Conservation (phyloP, 140 eudicot genomes). For the Stevia rebaudiana region DNA sequence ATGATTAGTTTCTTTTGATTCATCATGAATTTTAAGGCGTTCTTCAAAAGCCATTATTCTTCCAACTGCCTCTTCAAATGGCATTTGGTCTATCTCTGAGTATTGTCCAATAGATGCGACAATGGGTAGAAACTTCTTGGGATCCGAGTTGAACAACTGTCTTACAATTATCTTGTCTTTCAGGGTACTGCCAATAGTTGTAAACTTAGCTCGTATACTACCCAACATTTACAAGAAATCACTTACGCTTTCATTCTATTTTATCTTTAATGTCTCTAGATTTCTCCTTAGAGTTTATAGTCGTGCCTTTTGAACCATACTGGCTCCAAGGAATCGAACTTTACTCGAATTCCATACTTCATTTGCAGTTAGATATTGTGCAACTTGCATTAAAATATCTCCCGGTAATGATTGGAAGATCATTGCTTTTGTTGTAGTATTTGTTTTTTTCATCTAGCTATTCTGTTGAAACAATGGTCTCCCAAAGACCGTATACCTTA, state of each 20-base stretch:
- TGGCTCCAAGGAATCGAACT: background rate
- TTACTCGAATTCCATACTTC: background rate
- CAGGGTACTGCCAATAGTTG: background rate
- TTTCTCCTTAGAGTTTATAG: background rate
- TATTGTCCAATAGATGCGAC: slow-evolving; percentile 30
- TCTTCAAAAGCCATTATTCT: background rate
- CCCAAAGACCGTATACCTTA: no score
- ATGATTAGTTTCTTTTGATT: background rate
- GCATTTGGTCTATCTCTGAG: slow-evolving; percentile 21
- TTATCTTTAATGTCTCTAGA: background rate
- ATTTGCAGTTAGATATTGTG: background rate
- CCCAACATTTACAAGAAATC: background rate
- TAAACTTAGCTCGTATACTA: background rate
- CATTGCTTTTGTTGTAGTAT: background rate
- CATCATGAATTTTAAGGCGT: background rate
- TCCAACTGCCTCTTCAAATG: background rate
- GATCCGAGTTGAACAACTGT: background rate
- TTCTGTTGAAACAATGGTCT: no score
- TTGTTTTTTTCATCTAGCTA: no score
- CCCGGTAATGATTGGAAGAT: background rate
- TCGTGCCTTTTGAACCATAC: background rate
- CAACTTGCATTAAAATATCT: background rate
- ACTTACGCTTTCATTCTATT: background rate
- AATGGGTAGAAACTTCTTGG: background rate
- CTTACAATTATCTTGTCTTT: background rate